A percentile compares a stretch with the other conserved stretches of the same genome.
phyloP scores from a whole-genome alignment of 345 rosid genomes.

The Raphanus sativus region DNA sequence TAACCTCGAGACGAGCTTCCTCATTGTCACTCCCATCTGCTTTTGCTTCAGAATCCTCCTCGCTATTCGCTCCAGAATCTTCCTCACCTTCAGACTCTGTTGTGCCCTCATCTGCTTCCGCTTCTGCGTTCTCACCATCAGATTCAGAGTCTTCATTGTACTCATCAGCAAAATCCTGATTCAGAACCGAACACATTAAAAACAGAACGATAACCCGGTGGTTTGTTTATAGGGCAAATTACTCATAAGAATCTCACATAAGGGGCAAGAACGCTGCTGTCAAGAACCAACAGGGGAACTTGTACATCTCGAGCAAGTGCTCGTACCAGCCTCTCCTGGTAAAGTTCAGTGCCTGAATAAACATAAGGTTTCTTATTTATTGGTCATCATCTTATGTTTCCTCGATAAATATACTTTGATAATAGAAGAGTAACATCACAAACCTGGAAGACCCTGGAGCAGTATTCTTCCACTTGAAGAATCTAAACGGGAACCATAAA shows the following conservation, averaged over 20 bases:
- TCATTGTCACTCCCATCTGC: conserved; percentile 73
- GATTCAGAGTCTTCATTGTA: conserved; percentile 61
- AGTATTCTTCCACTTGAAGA: conserved; percentile 91
- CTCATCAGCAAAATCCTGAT: conserved; percentile 81
- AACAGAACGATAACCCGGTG: background rate
- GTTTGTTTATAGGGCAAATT: conserved; percentile 1
- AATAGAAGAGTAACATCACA: conserved; percentile 10
- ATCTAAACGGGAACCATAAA: conserved; percentile 71
- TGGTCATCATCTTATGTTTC: conserved; percentile 5
- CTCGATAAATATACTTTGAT: background rate
- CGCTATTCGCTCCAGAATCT: conserved; percentile 65
- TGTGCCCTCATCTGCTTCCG: conserved; percentile 55
- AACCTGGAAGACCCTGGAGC: conserved; percentile 93
- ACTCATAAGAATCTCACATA: conserved; percentile 65
- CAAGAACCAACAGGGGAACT: conserved; percentile 85
- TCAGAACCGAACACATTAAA: conserved; percentile 8
- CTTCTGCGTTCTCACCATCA: conserved; percentile 62
- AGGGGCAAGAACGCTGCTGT: conserved; percentile 89
- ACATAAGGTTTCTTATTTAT: conserved; percentile 15
- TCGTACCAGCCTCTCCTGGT: conserved; percentile 84
- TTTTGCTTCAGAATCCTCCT: conserved; percentile 70
- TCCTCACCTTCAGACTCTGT: conserved; percentile 91
- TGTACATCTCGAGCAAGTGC: conserved; percentile 85
- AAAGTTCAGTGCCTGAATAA: conserved; percentile 84
- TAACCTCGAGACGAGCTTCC: conserved; percentile 64